Conservation (phyloP, 2,329 filamentous ascomycete genomes). For the Phaeomoniella chlamydospora region DNA sequence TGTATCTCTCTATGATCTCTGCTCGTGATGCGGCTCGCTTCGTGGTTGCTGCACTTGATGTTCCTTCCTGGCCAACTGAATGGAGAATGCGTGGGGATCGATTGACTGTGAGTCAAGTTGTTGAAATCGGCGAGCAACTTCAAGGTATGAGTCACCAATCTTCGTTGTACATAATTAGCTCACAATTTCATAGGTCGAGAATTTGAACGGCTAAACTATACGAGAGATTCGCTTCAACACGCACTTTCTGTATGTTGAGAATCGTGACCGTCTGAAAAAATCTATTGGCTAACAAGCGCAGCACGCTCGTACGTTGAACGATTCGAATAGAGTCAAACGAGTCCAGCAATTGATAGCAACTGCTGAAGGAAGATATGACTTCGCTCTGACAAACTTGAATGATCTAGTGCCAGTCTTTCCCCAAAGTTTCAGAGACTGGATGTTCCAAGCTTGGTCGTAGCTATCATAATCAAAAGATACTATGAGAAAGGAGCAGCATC, state of each 20-base stretch:
- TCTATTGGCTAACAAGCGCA: too few species aligned
- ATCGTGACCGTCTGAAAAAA: too few species aligned
- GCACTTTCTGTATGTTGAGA: constrained; percentile 9
- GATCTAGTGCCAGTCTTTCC: constrained; percentile 32
- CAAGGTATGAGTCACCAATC: constrained; percentile 11
- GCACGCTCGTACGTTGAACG: constrained; percentile 16
- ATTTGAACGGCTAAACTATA: constrained; percentile 13
- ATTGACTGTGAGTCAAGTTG: constrained; percentile 44
- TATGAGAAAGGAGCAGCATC: too few species aligned
- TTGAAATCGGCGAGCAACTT: constrained; percentile 38
- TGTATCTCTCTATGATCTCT: constrained; percentile 51
- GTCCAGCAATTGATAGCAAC: constrained; percentile 52
- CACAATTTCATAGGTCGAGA: constrained; percentile 6
- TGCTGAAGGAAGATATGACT: constrained; percentile 53
- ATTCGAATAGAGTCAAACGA: constrained; percentile 21
- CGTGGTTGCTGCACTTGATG: constrained; percentile 48
- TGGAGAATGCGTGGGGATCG: constrained; percentile 56
- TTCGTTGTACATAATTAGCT: constrained; percentile 1
- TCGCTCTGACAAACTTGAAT: constrained; percentile 47
- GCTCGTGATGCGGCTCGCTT: constrained; percentile 57
- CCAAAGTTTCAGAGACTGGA: constrained; percentile 39
- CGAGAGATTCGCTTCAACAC: constrained; percentile 11
- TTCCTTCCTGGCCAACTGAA: constrained; percentile 52
- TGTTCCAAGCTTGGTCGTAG: constrained; percentile 31
- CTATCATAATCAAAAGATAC: too few species aligned